These are phyloP conservation scores for Chenopodium suecicum DNA, from an alignment of 148 eudicot species.

Conservation along the genomic window DNA sequence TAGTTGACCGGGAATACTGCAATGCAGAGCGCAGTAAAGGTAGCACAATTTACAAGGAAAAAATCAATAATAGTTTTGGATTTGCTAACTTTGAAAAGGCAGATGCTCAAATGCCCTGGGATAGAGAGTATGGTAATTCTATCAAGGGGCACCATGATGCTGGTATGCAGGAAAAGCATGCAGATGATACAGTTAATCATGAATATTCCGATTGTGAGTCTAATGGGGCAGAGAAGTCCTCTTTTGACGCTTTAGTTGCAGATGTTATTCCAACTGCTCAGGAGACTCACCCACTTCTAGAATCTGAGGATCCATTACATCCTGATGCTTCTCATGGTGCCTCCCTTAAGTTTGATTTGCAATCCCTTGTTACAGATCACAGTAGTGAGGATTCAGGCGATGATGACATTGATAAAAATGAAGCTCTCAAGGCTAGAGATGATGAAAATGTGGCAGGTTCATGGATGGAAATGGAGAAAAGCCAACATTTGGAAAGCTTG, in stretches of 20 bases:
- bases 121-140: conserved; percentile 12
- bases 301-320: conserved; percentile 28
- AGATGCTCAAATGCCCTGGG: conserved; percentile 5
- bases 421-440: conserved; percentile 20
- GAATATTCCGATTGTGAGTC: conserved; percentile 37
- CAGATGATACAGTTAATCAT: conserved; percentile 20
- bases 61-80: neutral
- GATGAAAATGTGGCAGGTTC: conserved; percentile 28
- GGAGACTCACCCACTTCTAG: conserved; percentile 53
- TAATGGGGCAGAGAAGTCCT: conserved; percentile 38
- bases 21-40: neutral
- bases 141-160: conserved; percentile 9
- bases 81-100: conserved; percentile 16
- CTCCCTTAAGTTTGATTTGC: conserved; percentile 29
- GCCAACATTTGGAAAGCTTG: conserved; percentile 45
- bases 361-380: conserved; percentile 27
- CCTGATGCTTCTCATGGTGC: conserved; percentile 22
- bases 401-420: conserved; percentile 27
- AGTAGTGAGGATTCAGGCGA: conserved; percentile 29
- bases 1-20: conserved; percentile 1
- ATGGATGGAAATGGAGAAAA: conserved; percentile 53
- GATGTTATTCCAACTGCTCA: conserved; percentile 40
- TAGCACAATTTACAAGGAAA: neutral
- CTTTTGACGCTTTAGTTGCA: conserved; percentile 51
- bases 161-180: conserved; percentile 23